phyloP scores from a whole-genome alignment of 2,329 filamentous ascomycete species.

The Coleophoma crateriformis region DNA sequence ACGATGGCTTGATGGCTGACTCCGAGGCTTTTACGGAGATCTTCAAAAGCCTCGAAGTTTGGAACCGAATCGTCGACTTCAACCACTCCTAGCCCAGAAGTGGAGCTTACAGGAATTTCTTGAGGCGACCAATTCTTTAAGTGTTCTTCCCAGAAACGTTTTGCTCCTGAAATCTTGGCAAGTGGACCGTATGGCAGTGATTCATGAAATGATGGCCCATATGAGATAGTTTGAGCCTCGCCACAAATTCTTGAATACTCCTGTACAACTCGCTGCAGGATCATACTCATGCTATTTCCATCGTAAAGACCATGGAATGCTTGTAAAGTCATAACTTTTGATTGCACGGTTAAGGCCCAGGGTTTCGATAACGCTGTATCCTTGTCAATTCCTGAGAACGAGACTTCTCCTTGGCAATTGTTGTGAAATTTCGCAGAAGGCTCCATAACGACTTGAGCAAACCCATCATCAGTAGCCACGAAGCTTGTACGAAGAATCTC shows the following conservation, averaged over 20 bases:
- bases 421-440: no score
- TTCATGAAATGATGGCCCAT: conserved; percentile 56
- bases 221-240: conserved; percentile 15
- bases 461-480: conserved; percentile 66
- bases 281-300: conserved; percentile 67
- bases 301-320: conserved; percentile 89
- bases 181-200: conserved; percentile 67
- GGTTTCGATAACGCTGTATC: conserved; percentile 17
- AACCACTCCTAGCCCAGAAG: conserved; percentile 10
- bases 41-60: conserved; percentile 39
- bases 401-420: no score
- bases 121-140: conserved; percentile 16
- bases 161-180: conserved; percentile 36
- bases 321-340: conserved; percentile 48
- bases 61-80: conserved; percentile 23
- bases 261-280: conserved; percentile 53
- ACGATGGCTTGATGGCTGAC: conserved; percentile 76
- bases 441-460: conserved; percentile 64
- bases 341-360: conserved; percentile 12
- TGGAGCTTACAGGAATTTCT: conserved; percentile 4
- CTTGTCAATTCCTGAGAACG: conserved; percentile 12
- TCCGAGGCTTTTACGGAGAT: conserved; percentile 50
- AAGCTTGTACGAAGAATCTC: conserved; percentile 72
- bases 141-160: conserved; percentile 58
- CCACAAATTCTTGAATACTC: conserved; percentile 37